Base-by-base conservation (phyloP, 2,329 filamentous ascomycete genomes). In the Aspergillus tanneri region DNA sequence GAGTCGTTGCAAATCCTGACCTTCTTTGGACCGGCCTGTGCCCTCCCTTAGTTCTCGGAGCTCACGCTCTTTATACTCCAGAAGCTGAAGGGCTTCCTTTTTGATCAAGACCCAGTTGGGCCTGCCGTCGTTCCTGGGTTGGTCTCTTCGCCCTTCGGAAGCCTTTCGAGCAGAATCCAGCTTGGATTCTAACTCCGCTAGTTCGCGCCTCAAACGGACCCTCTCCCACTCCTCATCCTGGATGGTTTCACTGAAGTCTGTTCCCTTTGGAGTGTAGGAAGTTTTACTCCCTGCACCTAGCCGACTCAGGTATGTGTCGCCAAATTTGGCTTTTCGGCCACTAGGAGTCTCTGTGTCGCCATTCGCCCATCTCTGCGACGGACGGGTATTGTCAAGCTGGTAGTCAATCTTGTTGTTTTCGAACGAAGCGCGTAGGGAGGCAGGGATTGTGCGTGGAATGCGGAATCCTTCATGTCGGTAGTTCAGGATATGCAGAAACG, bases 341-440 rank as follows among this genome's bases (percentile, higher is more conserved):
- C 90, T 93, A 27, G 81, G 74, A 0, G 92, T 96, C 56, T 82
- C 81, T 43, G 95, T 89, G 64, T 91, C 88, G 39, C 85, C 82
- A 54, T 86, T 66, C n/a, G 83, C 90, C 87, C 90, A 95, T 61
- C 86, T 84, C 52, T 87, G 87, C 30, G 82, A 77, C 2, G 83
- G 83, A 47, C 79, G 77, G 54, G 87, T 82, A 62, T 87, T 86
- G 69, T 95, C 90, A 51, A 97, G 69, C 65, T 96, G 89, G 74
- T 97, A 99, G 72, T 96, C 90, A 67, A 99, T 97, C 69, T 95
- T 84, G 66, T 95, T 95, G 66, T 90, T 87, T 74, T 99, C 92
- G 64, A 99, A 99, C 50, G 86, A 92, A 23, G 90, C 79, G 30
- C 93, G 85, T 32, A 99, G 81, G n/a, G 88, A 93, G 1, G 92